Evolutionary conservation across 2,329 filamentous ascomycete species (phyloP), one percentile per base, ranked within the genome.

Genomic region (Mollisiaceae sp.): DNA sequence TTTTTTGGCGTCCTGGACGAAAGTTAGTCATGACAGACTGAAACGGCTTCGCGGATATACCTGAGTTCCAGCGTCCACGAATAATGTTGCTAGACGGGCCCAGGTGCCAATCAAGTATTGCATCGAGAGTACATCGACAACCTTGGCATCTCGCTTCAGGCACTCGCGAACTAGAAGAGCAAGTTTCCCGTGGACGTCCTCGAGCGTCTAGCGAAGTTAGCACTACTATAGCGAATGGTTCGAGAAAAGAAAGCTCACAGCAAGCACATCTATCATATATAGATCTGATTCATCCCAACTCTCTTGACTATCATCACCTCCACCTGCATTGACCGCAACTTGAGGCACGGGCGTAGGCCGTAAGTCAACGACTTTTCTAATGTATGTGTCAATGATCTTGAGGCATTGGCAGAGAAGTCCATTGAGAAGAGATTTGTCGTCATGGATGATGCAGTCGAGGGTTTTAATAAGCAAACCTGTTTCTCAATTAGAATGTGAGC

Each of bases 11-110:
- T 57, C 45, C 76, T 80, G 67, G 65, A 27, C 77, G 75, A 59
- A 81, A 74, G 54, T 85, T 75, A 61, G 82, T 79, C 57, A 77
- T 45, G 79, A 38, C 83, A 76, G 36, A 18, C 86, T 80, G 9
- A 22, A 36, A 41, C n/a, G 22, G 14, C 11, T 15, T 14, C 27
- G 36, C 24, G 14, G 2, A 15, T 15, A 39, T 67, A 74, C 71
- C 62, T 70, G 62, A 8, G 59, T 60, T 5, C 63, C 67, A 18
- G 69, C 67, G 65, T 70, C 68, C 14, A 68, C 70, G 9, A 74
- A 38, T 22, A 70, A 63, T 5, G 62, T 65, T 6, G 68, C 65
- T 8, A 72, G 22, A 5, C 59, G 59, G 15, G 70, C 68, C 70
- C 69, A 74, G 24, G 63, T 67, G 5, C 56, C 41, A 4, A 72